Conservation (phyloP, 2,329 filamentous ascomycete species). For the Talaromyces sp. region DNA sequence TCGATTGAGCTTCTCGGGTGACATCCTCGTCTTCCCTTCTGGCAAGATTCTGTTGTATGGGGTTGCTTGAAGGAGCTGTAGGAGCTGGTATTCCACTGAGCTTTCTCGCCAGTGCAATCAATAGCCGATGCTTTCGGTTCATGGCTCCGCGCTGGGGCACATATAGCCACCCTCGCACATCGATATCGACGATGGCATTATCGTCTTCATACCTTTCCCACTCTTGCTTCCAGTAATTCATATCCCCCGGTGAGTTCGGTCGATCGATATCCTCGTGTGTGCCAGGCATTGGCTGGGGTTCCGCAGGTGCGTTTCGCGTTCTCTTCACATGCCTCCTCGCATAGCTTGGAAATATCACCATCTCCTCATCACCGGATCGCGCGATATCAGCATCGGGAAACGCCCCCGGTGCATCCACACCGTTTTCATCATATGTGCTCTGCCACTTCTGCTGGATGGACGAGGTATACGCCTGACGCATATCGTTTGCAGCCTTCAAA, state of each 20-base stretch:
- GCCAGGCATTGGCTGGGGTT: conserved; percentile 21
- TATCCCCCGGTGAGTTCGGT: conserved; percentile 51
- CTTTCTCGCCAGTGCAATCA: conserved; percentile 81
- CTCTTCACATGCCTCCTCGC: conserved; percentile 65
- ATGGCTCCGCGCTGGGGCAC: conserved; percentile 78
- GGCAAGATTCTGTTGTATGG: conserved; percentile 46
- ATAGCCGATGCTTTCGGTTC: conserved; percentile 77
- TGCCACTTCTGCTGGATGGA: conserved; percentile 47
- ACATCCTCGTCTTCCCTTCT: conserved; percentile 62
- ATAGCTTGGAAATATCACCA: conserved; percentile 94
- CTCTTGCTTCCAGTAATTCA: conserved; percentile 71
- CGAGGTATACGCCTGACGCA: conserved; percentile 63
- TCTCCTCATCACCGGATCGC: conserved; percentile 76
- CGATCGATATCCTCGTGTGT: conserved; percentile 35
- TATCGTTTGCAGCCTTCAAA: conserved; percentile 66
- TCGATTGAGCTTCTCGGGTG: conserved; percentile 68
- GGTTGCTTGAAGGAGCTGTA: conserved; percentile 7
- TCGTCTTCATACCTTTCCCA: conserved; percentile 79
- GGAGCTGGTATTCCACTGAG: conserved; percentile 66
- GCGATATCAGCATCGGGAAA: conserved; percentile 84
- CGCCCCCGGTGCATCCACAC: conserved; percentile 61
- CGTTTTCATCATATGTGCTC: conserved; percentile 42
- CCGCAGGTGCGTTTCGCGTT: conserved; percentile 35
- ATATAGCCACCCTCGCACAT: conserved; percentile 95
- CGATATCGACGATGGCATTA: conserved; percentile 84